Conservation (phyloP, 805 yeast genomes). For the Yarrowia phangngaensis region DNA sequence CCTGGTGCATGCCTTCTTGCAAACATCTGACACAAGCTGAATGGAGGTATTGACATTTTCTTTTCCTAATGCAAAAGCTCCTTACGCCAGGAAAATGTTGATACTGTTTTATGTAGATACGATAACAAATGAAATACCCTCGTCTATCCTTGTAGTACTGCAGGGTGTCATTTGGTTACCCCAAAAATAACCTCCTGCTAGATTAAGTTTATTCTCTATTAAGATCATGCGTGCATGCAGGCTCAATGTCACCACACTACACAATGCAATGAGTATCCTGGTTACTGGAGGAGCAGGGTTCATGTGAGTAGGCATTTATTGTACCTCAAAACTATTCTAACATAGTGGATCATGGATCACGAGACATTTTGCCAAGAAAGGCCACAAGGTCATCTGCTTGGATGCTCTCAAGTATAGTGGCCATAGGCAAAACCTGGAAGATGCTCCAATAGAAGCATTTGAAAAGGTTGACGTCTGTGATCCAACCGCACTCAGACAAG, state of each 20-base stretch:
- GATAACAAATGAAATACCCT: too few relatives aligned
- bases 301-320: slow-evolving; percentile 38
- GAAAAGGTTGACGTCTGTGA: slow-evolving; percentile 42
- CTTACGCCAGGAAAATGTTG: too few relatives aligned
- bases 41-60: too few relatives aligned
- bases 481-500: slow-evolving; percentile 31
- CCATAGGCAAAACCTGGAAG: slow-evolving; percentile 35
- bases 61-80: too few relatives aligned
- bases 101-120: too few relatives aligned
- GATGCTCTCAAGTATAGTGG: slow-evolving; percentile 51
- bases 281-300: slow-evolving; percentile 60
- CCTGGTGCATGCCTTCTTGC: too few relatives aligned
- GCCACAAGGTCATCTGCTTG: slow-evolving; percentile 44
- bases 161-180: too few relatives aligned
- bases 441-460: slow-evolving; percentile 34
- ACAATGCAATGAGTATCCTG: slow-evolving; percentile 36
- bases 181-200: too few relatives aligned
- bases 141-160: too few relatives aligned
- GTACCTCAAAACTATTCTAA: background rate
- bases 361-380: slow-evolving; percentile 38
- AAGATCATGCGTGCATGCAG: too few relatives aligned
- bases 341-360: slow-evolving; percentile 48
- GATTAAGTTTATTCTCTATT: too few relatives aligned
- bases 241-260: background rate
- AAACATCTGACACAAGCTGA: too few relatives aligned